These are phyloP conservation scores for Malania oleifera DNA, from an alignment of 164 flowering plant genomes.

Conservation along the genomic window DNA sequence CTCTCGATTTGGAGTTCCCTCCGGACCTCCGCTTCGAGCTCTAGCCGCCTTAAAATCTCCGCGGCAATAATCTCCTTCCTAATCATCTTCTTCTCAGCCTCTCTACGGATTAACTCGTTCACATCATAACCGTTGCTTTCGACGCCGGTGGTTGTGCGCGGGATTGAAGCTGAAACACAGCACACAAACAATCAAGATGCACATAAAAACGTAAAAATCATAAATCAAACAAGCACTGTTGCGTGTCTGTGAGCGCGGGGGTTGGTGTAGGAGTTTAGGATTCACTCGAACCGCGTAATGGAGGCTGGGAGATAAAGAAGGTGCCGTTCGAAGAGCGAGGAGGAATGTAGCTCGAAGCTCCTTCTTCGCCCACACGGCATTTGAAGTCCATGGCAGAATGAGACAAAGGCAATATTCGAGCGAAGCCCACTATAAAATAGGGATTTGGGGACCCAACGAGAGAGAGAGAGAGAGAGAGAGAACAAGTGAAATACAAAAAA, in stretches of 20 bases:
- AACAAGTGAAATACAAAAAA: too few relatives aligned
- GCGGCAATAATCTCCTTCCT: conserved; percentile 29
- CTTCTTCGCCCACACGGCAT: neutral
- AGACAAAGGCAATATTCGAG: too few relatives aligned
- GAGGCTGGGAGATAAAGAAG: conserved; percentile 17
- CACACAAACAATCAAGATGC: neutral
- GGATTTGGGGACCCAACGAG: too few relatives aligned
- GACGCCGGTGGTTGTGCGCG: neutral
- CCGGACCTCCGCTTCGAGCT: conserved; percentile 34
- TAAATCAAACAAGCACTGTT: too few relatives aligned
- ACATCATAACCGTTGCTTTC: conserved; percentile 1
- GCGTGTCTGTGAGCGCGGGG: too few relatives aligned
- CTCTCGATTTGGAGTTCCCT: conserved; percentile 30
- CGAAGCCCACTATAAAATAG: too few relatives aligned
- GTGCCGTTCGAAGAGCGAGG: conserved; percentile 6
- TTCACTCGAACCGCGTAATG: conserved; percentile 13
- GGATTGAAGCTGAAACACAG: conserved; percentile 7
- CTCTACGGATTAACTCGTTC: conserved; percentile 17
- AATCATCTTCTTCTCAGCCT: conserved; percentile 29
- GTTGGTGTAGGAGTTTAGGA: too few relatives aligned
- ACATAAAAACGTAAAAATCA: too few relatives aligned
- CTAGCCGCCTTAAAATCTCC: conserved; percentile 20
- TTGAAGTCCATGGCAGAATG: neutral
- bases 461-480: too few relatives aligned
- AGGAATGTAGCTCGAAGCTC: neutral